Base-by-base conservation (phyloP, 2,329 filamentous ascomycete genomes). In the Tricladium varicosporioides region DNA sequence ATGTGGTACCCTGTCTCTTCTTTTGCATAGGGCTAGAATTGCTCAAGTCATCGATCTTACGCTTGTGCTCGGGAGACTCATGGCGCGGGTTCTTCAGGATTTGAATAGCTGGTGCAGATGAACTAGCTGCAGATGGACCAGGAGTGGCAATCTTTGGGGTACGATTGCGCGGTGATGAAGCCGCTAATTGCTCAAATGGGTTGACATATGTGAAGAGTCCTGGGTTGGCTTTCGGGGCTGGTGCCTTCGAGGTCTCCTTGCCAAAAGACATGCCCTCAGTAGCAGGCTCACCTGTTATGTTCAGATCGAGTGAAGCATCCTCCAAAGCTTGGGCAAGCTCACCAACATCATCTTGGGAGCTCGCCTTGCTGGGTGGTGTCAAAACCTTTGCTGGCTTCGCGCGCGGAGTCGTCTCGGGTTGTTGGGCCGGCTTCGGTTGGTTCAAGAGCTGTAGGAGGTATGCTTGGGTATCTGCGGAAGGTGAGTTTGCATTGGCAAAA, bases 371-470 rank as follows among this genome's bases (percentile, higher is more conserved):
- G 66, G 73, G 69, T 61, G 72, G 69, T 58, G 72, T 72, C 57
- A 69, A 53, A n/a, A 62, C 60, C 19, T 67, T 67, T 14, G 65
- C 57, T n/a, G 60, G 55, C 55, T 68, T 67, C 11, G 65, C 27
- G 36, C 60, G 62, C 32, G 64, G 63, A 14, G 56, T 51, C 11
- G 50, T 53, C 15, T 85, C 82, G 48, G 75, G 78, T 71, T 87
- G 84, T 71, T 87, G 84, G 57, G 79, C 78, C 11, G 84, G 84
- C 74, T 87, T 92, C 52, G 89, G 86, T 49, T 88, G 86, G 68
- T 92, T 94, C 62, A 99, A 81, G 57, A 97, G 79, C 66, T 91
- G 88, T 60, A 97, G 84, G 48, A 99, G 79, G 69, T 94, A 89
- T 62, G 93, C 87, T 72, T 95, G 89, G 4, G 92, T 90, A 71